phyloP scores from a whole-genome alignment of 2,329 filamentous ascomycete genomes.

The Beauveria australis region DNA sequence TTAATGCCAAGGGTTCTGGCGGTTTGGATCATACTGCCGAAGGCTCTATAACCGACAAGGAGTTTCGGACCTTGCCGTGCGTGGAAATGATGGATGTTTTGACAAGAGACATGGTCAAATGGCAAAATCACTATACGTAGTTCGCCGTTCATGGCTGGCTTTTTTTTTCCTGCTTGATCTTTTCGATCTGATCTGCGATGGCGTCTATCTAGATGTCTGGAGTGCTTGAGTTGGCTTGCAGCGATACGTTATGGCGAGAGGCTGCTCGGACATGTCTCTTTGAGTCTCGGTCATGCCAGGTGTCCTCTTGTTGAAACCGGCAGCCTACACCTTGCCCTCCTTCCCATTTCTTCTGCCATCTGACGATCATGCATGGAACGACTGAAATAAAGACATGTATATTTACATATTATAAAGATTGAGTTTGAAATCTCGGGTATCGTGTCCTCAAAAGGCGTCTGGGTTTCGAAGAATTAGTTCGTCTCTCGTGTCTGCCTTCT shows the following conservation, averaged over 20 bases:
- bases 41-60: constrained; percentile 24
- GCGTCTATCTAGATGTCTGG: neutral
- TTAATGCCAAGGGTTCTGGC: constrained; percentile 7
- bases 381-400: neutral
- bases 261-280: neutral
- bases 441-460: neutral
- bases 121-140: constrained; percentile 64
- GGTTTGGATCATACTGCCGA: neutral
- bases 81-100: constrained; percentile 87
- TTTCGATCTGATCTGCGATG: neutral
- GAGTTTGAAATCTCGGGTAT: neutral
- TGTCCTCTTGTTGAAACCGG: too few species aligned
- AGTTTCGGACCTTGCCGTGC: constrained; percentile 69
- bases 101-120: constrained; percentile 71
- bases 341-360: neutral
- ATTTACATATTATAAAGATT: neutral
- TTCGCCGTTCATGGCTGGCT: neutral
- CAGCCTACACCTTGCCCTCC: neutral
- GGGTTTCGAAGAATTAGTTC: neutral
- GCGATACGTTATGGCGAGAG: neutral
- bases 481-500: constrained; percentile 32
- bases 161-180: neutral
- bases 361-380: neutral
- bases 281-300: neutral
- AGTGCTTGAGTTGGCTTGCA: neutral